A percentile compares a stretch with the other conserved stretches of the same genome.
These are phyloP conservation scores for Salvia miltiorrhiza DNA, from an alignment of 257 asterid genomes.

Conservation along the genomic window DNA sequence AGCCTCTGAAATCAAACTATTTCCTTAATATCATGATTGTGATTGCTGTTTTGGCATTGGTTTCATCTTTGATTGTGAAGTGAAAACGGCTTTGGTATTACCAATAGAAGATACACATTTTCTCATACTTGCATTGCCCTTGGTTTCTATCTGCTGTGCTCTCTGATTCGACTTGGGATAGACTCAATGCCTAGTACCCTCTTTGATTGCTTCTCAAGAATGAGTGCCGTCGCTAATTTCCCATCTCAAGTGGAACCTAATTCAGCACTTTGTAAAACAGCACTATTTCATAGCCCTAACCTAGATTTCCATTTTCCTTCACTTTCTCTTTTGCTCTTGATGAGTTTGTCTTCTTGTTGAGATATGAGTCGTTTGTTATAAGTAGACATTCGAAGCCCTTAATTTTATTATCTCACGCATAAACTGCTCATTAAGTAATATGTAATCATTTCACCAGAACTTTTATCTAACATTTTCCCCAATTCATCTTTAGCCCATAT, in stretches of 20 bases:
- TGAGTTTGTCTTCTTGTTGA: too few species aligned
- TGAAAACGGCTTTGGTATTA: slow-evolving; percentile 24
- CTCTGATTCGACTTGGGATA: not conserved
- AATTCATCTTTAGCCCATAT: not conserved
- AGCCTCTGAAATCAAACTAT: slow-evolving; percentile 91
- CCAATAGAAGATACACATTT: not conserved
- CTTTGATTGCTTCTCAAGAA: not conserved
- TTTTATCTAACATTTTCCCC: too few species aligned
- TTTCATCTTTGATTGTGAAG: slow-evolving; percentile 76
- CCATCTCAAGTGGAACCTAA: not conserved
- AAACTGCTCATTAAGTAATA: too few species aligned
- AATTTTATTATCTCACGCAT: too few species aligned
- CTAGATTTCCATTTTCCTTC: too few species aligned
- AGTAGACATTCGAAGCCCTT: too few species aligned
- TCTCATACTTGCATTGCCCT: not conserved
- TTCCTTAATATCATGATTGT: slow-evolving; percentile 85
- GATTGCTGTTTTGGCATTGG: slow-evolving; percentile 75
- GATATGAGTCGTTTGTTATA: too few species aligned
- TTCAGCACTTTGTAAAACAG: too few species aligned
- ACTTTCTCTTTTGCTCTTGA: too few species aligned
- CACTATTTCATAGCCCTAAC: too few species aligned
- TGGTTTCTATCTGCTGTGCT: not conserved
- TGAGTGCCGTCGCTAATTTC: not conserved
- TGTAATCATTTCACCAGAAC: too few species aligned
- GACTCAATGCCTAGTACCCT: not conserved